These are phyloP conservation scores for Kwoniella dejecticola DNA, from an alignment of 768 basidiomycete genomes.

Conservation along the genomic window DNA sequence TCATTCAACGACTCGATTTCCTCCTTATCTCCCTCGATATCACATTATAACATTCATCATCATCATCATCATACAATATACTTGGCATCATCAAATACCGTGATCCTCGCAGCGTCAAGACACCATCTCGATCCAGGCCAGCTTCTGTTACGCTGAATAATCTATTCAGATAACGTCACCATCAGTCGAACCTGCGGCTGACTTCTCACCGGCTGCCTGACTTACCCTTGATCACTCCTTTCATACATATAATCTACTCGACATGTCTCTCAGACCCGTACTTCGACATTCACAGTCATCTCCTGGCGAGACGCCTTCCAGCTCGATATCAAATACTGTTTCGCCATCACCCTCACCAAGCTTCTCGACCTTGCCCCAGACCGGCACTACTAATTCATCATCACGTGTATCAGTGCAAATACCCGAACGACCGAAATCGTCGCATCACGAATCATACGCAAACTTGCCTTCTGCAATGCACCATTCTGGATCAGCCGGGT, in stretches of 20 bases:
- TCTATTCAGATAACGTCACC: conserved; percentile 13
- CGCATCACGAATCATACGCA: conserved; percentile 9
- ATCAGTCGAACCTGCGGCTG: neutral
- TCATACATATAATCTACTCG: neutral
- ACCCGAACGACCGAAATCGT: conserved; percentile 12
- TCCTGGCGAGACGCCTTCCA: conserved; percentile 21
- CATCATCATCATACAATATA: neutral
- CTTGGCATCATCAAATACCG: neutral
- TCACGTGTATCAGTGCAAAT: conserved; percentile 29
- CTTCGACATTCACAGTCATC: conserved; percentile 37
- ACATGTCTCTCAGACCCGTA: conserved; percentile 29
- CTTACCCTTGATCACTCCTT: conserved; percentile 9
- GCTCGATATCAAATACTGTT: neutral
- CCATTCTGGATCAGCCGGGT: conserved; percentile 25
- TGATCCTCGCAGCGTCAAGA: neutral
- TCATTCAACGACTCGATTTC: too few species aligned
- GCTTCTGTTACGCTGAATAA: neutral
- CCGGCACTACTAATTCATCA: neutral
- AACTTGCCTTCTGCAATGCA: conserved; percentile 30
- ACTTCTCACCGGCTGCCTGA: neutral
- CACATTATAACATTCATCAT: too few species aligned
- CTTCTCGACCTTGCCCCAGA: conserved; percentile 7
- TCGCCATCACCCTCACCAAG: conserved; percentile 23
- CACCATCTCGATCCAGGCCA: too few species aligned
- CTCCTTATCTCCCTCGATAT: too few species aligned